phyloP scores from a whole-genome alignment of 331 rosid genomes.

The Prunus yedoensis region DNA sequence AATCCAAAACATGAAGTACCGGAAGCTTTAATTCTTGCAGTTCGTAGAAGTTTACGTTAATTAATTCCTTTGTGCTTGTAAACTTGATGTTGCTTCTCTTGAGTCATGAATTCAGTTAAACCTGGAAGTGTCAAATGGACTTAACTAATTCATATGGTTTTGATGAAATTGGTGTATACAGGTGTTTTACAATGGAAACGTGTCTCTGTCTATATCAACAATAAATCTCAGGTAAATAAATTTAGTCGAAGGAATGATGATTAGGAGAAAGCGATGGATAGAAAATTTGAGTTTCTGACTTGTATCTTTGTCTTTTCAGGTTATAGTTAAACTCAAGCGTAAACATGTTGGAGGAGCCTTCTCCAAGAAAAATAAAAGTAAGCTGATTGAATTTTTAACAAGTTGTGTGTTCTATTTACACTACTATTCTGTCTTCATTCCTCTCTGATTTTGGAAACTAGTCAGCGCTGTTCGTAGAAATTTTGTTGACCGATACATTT shows the following conservation, averaged over 20 bases:
- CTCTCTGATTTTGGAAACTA: too few relatives aligned
- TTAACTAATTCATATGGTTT: not conserved
- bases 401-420: too few relatives aligned
- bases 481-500: not conserved
- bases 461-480: not conserved
- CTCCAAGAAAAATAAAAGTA: slow-evolving; percentile 89
- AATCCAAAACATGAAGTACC: not conserved
- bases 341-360: slow-evolving; percentile 92
- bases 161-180: slow-evolving; percentile 24
- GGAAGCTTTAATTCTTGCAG: not conserved
- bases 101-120: not conserved
- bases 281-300: not conserved
- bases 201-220: slow-evolving; percentile 64
- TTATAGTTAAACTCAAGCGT: slow-evolving; percentile 71
- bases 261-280: not conserved
- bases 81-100: not conserved
- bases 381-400: slow-evolving; percentile 14
- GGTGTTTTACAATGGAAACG: slow-evolving; percentile 73
- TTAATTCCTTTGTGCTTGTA: not conserved
- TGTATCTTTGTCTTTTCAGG: slow-evolving; percentile 40
- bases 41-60: not conserved
- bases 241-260: not conserved
- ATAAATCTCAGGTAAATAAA: slow-evolving; percentile 65
- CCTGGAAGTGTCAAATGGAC: not conserved
- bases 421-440: not conserved